Evolutionary conservation across 768 basidiomycete species (phyloP), one percentile per base, ranked within the genome.

Genomic region (Hypholoma sublateritium): DNA sequence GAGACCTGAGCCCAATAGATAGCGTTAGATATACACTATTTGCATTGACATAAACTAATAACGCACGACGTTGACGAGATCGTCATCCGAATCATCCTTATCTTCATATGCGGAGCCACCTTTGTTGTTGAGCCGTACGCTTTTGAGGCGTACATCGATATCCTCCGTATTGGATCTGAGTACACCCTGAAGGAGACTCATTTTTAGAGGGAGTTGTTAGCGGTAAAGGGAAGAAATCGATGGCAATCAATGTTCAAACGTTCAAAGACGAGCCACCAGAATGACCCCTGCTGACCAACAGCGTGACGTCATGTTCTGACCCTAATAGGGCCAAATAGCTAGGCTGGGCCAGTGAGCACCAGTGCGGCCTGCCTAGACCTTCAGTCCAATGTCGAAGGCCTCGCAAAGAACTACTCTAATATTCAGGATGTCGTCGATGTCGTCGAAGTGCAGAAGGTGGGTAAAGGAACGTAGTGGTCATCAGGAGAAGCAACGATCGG

Each of bases 151-250:
- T 42, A 63, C 70, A 45, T 77, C 77, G 35, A 77, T 59, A 63
- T 79, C 76, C 34, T 68, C 69, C 4, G 74, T 69, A 25, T 82
- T 75, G 5, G 83, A 85, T 64, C 82, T 80, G 61, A 91, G 78
- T 51, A 90, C 82, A 67, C 79, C 88, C 69, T 89, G 88, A 7
- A 88, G 76, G 48, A 91, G 77, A 75, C 88, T 90, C 77, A 81
- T 85, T 61, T 66, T 70, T 49, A 67, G 44, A 39, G 56, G 41
- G 46, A 45, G 41, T 61, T 55, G 50, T 21, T 49, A 28, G 48
- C 42, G 37, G 28, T 47, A 46, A 22, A 11, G 11, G 14, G 44
- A 22, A 22, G 22, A 14, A 25, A 46, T 46, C 19, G 21, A 47
- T 17, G 17, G 11, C 19, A 44, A 12, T 17, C 43, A 44, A 44